phyloP scores from a whole-genome alignment of 1,284 basidiomycete genomes.

The Ganoderma meredithae region DNA sequence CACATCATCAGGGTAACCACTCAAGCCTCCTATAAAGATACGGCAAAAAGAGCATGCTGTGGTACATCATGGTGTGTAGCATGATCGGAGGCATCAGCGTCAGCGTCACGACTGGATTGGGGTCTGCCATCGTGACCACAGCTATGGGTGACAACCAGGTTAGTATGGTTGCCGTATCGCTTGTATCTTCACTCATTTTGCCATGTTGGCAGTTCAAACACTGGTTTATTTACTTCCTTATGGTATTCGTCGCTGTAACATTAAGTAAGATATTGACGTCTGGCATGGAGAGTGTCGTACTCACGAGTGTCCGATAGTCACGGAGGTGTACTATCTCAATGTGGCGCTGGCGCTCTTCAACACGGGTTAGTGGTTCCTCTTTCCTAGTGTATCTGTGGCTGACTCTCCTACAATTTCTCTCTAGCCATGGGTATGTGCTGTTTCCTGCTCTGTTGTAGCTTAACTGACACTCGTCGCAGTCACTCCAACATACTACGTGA shows the following conservation, averaged over 20 bases:
- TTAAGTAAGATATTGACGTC: slow-evolving; percentile 57
- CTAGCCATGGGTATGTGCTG: slow-evolving; percentile 75
- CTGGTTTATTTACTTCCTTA: slow-evolving; percentile 90
- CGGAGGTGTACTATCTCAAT: slow-evolving; percentile 96
- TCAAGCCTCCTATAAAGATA: slow-evolving; percentile 54
- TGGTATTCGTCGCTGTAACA: slow-evolving; percentile 87
- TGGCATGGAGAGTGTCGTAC: slow-evolving; percentile 2
- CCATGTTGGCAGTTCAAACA: slow-evolving; percentile 62
- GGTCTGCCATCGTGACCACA: slow-evolving; percentile 88
- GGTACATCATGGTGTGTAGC: slow-evolving; percentile 94
- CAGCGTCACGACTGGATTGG: slow-evolving; percentile 94
- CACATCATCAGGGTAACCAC: not conserved
- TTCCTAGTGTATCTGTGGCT: slow-evolving; percentile 11
- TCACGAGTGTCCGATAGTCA: slow-evolving; percentile 55
- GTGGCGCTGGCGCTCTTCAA: slow-evolving; percentile 97
- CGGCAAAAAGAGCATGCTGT: slow-evolving; percentile 94
- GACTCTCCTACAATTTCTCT: slow-evolving; percentile 8
- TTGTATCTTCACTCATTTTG: slow-evolving; percentile 6
- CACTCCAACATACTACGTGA: slow-evolving; percentile 90
- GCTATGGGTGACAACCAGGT: slow-evolving; percentile 88
- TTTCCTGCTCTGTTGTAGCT: not conserved
- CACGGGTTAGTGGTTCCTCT: slow-evolving; percentile 62
- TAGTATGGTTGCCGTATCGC: slow-evolving; percentile 36
- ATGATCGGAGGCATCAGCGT: slow-evolving; percentile 98
- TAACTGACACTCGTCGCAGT: slow-evolving; percentile 52